These are phyloP conservation scores for Chaetomium sp. DNA, from an alignment of 2,329 filamentous ascomycete species.

Conservation along the genomic window DNA sequence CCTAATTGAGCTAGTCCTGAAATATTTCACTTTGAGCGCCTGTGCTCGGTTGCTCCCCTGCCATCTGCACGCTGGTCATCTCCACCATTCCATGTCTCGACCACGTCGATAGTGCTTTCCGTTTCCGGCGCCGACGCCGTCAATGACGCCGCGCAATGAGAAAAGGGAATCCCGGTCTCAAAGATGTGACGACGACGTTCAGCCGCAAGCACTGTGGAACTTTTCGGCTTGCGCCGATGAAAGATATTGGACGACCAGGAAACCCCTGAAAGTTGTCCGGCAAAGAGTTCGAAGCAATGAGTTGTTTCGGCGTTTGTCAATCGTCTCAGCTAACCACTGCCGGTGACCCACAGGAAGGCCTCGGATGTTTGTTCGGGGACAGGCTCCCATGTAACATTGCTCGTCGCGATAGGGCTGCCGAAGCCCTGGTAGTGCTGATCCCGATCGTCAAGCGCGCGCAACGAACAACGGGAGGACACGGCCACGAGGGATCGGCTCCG, in stretches of 20 bases:
- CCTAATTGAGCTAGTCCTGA: conserved; percentile 8
- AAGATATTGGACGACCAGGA: neutral
- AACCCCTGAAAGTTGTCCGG: neutral
- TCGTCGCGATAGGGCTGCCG: conserved; percentile 4
- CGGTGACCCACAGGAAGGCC: neutral
- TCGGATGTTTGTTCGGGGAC: neutral
- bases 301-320: too few relatives aligned
- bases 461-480: neutral
- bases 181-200: conserved; percentile 6
- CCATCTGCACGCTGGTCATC: conserved; percentile 15
- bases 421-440: neutral
- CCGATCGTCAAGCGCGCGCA: conserved; percentile 4
- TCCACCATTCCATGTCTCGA: conserved; percentile 21
- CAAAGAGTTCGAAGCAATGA: neutral
- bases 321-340: neutral
- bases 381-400: neutral
- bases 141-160: neutral
- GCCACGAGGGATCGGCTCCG: neutral
- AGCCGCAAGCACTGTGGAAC: conserved; percentile 12
- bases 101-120: conserved; percentile 25
- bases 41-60: neutral
- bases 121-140: conserved; percentile 8
- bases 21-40: neutral
- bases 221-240: conserved; percentile 6
- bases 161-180: neutral